Percentiles rank a stretch among this genome's conserved stretches.
These are phyloP conservation scores for Setaria viridis DNA, from an alignment of 202 grass and related monocot genomes.

Conservation along the genomic window DNA sequence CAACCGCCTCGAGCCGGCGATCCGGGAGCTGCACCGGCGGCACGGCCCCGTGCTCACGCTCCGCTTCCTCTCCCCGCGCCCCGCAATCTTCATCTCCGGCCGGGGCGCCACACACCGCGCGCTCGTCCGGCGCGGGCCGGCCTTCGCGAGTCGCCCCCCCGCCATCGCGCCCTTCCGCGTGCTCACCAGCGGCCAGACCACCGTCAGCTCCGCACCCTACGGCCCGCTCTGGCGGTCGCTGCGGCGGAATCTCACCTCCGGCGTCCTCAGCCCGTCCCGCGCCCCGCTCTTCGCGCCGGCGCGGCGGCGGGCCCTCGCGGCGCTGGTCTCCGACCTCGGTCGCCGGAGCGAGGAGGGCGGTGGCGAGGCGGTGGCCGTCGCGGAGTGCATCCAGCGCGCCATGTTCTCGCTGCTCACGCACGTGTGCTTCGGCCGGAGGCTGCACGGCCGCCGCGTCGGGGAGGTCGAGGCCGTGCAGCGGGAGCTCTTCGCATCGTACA, in stretches of 20 bases:
- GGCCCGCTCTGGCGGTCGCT: conserved; percentile 46
- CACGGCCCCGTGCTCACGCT: conserved; percentile 9
- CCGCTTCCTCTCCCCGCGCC: conserved; percentile 19
- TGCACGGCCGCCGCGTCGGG: not conserved
- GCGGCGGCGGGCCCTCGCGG: not conserved
- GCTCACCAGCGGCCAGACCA: conserved; percentile 29
- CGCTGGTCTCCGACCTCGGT: not conserved
- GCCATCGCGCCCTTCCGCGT: conserved; percentile 32
- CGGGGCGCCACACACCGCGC: not conserved
- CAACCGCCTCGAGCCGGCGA: conserved; percentile 6
- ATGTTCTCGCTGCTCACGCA: conserved; percentile 39
- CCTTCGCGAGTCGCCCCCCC: conserved; percentile 11
- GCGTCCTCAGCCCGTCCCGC: conserved; percentile 28
- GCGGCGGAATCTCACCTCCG: conserved; percentile 47
- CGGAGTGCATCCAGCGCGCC: conserved; percentile 29
- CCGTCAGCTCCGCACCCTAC: conserved; percentile 40
- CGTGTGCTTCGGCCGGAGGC: conserved; percentile 46
- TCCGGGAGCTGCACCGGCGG: conserved; percentile 18
- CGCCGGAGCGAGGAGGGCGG: not conserved
- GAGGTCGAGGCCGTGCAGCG: conserved; percentile 21
- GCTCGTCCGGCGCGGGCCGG: not conserved
- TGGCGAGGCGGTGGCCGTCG: not conserved
- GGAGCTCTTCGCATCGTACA: conserved; percentile 34
- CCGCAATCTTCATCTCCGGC: conserved; percentile 12
- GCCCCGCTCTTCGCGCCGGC: conserved; percentile 10